phyloP scores from a whole-genome alignment of 441 rosid genomes.

The Viola pubescens region DNA sequence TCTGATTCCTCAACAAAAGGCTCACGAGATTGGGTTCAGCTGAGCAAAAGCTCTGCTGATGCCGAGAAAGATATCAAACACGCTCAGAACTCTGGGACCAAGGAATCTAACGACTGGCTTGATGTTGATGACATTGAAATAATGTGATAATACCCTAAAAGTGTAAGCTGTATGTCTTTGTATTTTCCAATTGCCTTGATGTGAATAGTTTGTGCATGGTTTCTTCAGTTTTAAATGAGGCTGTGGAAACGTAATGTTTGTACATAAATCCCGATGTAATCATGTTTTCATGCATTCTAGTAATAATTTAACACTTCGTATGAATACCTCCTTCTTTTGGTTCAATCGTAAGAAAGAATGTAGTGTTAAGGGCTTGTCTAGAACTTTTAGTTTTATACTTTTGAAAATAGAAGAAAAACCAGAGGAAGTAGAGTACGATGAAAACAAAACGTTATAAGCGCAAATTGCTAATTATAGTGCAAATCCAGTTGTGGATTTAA shows the following conservation, averaged over 20 bases:
- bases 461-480: too few species aligned
- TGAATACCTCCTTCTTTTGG: too few species aligned
- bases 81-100: constrained; percentile 32
- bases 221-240: constrained; percentile 17
- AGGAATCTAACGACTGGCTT: constrained; percentile 64
- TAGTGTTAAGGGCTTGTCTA: too few species aligned
- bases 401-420: too few species aligned
- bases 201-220: constrained; percentile 34
- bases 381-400: too few species aligned
- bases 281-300: constrained; percentile 6
- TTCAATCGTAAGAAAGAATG: too few species aligned
- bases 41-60: constrained; percentile 37
- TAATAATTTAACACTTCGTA: constrained; percentile 1
- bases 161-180: constrained; percentile 11
- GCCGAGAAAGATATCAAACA: constrained; percentile 37
- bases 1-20: constrained; percentile 47
- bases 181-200: constrained; percentile 12
- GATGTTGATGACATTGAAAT: constrained; percentile 57
- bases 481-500: too few species aligned
- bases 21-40: constrained; percentile 56
- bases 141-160: constrained; percentile 20
- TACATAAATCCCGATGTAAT: constrained; percentile 28
- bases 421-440: too few species aligned
- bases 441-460: too few species aligned
- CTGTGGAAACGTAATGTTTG: constrained; percentile 26